Percentiles rank a stretch among this genome's conserved stretches.
Conservation (phyloP, 768 basidiomycete genomes). For the Kwoniella newhampshirensis region DNA sequence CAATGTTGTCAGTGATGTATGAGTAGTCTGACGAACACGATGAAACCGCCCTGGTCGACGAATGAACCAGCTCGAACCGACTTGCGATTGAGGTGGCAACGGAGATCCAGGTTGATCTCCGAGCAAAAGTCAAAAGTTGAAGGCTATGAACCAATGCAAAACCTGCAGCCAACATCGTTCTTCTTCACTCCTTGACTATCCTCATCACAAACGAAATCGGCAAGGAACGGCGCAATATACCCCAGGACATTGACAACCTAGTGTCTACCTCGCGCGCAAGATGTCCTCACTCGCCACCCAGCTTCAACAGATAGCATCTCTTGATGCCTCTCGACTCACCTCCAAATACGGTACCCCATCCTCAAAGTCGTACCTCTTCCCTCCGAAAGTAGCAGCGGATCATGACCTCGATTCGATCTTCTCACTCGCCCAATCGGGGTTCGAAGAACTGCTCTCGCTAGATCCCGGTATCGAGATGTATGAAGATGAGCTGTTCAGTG, state of each 20-base stretch:
- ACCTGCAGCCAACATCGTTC: too few relatives aligned
- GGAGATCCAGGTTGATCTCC: too few relatives aligned
- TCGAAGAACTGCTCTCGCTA: conserved; percentile 67
- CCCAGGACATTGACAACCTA: background rate
- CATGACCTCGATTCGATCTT: conserved; percentile 86
- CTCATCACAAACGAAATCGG: too few relatives aligned
- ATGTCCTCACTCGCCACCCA: conserved; percentile 72
- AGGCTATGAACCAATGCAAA: too few relatives aligned
- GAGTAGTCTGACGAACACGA: too few relatives aligned
- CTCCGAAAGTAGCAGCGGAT: conserved; percentile 72
- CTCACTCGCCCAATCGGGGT: conserved; percentile 74
- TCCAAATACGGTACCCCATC: conserved; percentile 60
- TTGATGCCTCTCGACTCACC: conserved; percentile 71
- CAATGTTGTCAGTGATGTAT: too few relatives aligned
- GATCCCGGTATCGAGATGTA: conserved; percentile 63
- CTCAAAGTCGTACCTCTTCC: conserved; percentile 82
- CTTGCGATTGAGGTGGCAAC: too few relatives aligned
- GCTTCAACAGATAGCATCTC: conserved; percentile 72
- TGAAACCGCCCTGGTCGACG: too few relatives aligned
- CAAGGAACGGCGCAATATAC: conserved; percentile 12
- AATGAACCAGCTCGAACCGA: too few relatives aligned
- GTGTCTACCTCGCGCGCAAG: background rate
- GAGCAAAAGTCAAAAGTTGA: too few relatives aligned
- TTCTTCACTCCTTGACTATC: too few relatives aligned
- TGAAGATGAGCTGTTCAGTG: conserved; percentile 75